Conservation (phyloP, 2,329 filamentous ascomycete species). For the Beauveria bassiana region DNA sequence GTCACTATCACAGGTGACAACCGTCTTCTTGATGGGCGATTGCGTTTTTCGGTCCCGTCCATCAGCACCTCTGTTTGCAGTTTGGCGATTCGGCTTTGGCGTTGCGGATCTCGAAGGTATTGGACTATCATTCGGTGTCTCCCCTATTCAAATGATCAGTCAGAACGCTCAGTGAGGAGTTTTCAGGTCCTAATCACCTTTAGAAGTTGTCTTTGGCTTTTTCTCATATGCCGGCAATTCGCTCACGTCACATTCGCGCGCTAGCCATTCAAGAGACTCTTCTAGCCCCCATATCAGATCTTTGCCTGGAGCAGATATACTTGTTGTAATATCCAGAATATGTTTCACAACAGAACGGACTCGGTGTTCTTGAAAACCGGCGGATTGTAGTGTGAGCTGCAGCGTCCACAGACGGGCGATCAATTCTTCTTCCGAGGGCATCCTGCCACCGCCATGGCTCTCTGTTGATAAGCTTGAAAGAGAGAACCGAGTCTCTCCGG, state of each 20-base stretch:
- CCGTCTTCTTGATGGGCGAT: slow-evolving; percentile 32
- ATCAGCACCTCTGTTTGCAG: slow-evolving; percentile 20
- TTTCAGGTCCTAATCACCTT: slow-evolving; percentile 22
- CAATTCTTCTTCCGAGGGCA: slow-evolving; percentile 67
- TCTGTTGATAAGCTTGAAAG: slow-evolving; percentile 43
- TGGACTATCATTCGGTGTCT: slow-evolving; percentile 43
- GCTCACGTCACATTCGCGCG: slow-evolving; percentile 61
- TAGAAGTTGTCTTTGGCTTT: slow-evolving; percentile 27
- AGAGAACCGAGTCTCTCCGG: slow-evolving; percentile 54
- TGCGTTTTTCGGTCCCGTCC: slow-evolving; percentile 17
- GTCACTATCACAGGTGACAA: slow-evolving; percentile 55
- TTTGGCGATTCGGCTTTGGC: slow-evolving; percentile 29
- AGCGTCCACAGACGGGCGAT: slow-evolving; percentile 78
- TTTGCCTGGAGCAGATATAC: slow-evolving; percentile 46
- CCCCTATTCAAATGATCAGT: neutral
- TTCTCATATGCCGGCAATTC: slow-evolving; percentile 66
- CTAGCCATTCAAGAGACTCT: slow-evolving; percentile 84
- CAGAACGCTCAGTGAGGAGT: neutral
- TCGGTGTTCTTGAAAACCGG: slow-evolving; percentile 59
- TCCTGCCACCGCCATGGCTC: slow-evolving; percentile 37
- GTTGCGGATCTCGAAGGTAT: slow-evolving; percentile 42
- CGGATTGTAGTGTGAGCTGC: slow-evolving; percentile 59
- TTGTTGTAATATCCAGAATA: slow-evolving; percentile 59
- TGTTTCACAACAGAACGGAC: slow-evolving; percentile 58
- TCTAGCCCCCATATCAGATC: slow-evolving; percentile 78